Conservation (phyloP, 2,329 filamentous ascomycete species). For the Trichoderma sp. region DNA sequence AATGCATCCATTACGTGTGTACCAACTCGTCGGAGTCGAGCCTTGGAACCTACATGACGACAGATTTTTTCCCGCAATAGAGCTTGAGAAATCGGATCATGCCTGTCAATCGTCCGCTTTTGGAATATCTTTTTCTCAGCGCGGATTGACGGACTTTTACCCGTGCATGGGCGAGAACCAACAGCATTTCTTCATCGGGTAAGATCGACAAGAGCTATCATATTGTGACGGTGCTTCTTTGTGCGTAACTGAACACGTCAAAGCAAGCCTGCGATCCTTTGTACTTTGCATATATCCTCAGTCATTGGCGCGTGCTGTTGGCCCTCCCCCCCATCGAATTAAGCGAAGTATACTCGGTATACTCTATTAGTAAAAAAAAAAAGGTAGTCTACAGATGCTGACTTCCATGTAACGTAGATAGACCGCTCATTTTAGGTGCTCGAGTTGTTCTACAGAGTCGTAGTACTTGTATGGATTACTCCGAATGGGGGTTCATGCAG, state of each 20-base stretch:
- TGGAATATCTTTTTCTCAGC: background rate
- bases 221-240: background rate
- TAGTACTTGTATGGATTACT: background rate
- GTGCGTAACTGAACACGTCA: background rate
- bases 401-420: background rate
- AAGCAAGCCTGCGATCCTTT: background rate
- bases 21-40: background rate
- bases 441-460: background rate
- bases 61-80: background rate
- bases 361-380: background rate
- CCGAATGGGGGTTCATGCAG: slow-evolving; percentile 14
- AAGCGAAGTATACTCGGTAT: slow-evolving; percentile 10
- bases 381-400: background rate
- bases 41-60: background rate
- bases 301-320: background rate
- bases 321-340: background rate
- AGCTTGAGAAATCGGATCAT: background rate
- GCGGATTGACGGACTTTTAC: background rate
- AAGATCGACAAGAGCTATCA: slow-evolving; percentile 3
- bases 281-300: background rate
- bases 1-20: slow-evolving; percentile 3
- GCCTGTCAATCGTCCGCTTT: background rate
- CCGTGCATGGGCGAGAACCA: background rate
- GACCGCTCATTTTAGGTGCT: background rate
- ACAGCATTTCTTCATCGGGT: background rate